phyloP scores from a whole-genome alignment of 805 yeast genomes.

The Yarrowia alimentaria region DNA sequence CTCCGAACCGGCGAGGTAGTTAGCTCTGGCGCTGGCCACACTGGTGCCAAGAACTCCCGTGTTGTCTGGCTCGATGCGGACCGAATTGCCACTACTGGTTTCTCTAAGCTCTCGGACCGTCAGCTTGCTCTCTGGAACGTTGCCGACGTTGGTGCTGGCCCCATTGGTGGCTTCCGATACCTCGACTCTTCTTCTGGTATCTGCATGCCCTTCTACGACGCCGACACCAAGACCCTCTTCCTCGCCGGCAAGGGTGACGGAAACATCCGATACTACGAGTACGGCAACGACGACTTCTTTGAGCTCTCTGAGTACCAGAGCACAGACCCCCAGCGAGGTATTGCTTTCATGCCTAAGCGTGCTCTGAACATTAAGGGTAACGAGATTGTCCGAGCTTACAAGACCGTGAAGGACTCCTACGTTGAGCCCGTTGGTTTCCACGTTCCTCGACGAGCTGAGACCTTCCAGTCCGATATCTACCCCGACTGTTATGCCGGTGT shows the following conservation, averaged over 20 bases:
- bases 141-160: slow-evolving; percentile 68
- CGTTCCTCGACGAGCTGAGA: slow-evolving; percentile 92
- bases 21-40: slow-evolving; percentile 84
- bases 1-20: slow-evolving; percentile 69
- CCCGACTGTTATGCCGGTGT: slow-evolving; percentile 83
- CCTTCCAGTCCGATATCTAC: slow-evolving; percentile 87
- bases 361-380: slow-evolving; percentile 75
- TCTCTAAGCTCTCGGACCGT: slow-evolving; percentile 87
- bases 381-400: slow-evolving; percentile 78
- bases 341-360: slow-evolving; percentile 84
- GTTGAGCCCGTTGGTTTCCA: slow-evolving; percentile 90
- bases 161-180: slow-evolving; percentile 82
- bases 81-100: slow-evolving; percentile 90
- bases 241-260: slow-evolving; percentile 99
- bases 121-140: slow-evolving; percentile 95
- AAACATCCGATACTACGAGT: slow-evolving; percentile 91
- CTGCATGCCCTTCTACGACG: slow-evolving; percentile 86
- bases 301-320: slow-evolving; percentile 88
- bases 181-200: slow-evolving; percentile 93
- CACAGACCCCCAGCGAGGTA: slow-evolving; percentile 92
- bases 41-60: slow-evolving; percentile 89
- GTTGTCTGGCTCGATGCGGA: slow-evolving; percentile 83
- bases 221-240: slow-evolving; percentile 72
- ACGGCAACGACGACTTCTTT: slow-evolving; percentile 74
- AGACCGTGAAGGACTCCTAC: slow-evolving; percentile 78